Percentiles rank a stretch among this genome's conserved stretches.
phyloP scores from a whole-genome alignment of 2,329 filamentous ascomycete genomes.

The Aspergillus neoniger region DNA sequence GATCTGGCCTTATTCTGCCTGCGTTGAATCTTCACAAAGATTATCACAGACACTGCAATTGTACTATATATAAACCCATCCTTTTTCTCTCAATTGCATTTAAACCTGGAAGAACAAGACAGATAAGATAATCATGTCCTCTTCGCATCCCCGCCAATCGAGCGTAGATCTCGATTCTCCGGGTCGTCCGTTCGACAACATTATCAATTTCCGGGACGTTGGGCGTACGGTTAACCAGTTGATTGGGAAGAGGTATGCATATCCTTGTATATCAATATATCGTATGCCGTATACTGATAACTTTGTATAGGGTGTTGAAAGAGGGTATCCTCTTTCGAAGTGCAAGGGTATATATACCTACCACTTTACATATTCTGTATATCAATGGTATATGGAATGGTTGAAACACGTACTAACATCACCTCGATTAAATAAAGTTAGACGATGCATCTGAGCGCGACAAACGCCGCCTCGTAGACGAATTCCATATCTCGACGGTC shows the following conservation, averaged over 20 bases:
- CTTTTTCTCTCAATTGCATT: not conserved
- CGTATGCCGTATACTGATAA: conserved; percentile 6
- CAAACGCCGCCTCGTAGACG: conserved; percentile 58
- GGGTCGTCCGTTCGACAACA: conserved; percentile 53
- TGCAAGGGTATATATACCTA: conserved; percentile 54
- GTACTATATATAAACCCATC: not conserved
- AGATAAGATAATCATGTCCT: not conserved
- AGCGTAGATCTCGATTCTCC: conserved; percentile 38
- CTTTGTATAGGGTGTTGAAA: conserved; percentile 47
- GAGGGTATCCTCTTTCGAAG: conserved; percentile 70
- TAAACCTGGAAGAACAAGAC: no score
- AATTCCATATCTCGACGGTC: conserved; percentile 68
- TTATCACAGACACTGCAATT: not conserved
- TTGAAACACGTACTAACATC: not conserved
- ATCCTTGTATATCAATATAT: not conserved
- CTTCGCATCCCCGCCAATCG: conserved; percentile 23
- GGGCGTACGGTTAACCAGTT: conserved; percentile 66
- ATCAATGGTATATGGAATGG: not conserved
- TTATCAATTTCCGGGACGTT: conserved; percentile 78
- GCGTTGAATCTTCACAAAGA: no score
- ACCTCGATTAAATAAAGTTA: conserved; percentile 29
- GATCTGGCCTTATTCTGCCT: no score
- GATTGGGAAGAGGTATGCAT: conserved; percentile 55
- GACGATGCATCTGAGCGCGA: conserved; percentile 73
- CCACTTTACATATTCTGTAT: not conserved